These are phyloP conservation scores for Mucor irregularis DNA, from an alignment of 371 early-diverging fungal genomes.

Conservation along the genomic window DNA sequence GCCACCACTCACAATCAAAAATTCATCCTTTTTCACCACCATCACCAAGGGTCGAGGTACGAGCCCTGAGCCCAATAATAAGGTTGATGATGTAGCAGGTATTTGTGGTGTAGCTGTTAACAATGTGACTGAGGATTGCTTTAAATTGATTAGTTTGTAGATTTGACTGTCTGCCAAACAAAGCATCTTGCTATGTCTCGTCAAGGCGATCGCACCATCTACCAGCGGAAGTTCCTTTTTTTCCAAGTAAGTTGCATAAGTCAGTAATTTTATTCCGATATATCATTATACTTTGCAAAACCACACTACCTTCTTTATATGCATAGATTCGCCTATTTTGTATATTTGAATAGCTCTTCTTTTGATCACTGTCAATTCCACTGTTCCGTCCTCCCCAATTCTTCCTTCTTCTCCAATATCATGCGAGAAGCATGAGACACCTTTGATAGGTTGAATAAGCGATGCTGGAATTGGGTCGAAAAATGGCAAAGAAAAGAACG, in stretches of 20 bases:
- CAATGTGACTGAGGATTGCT: constrained; percentile 47
- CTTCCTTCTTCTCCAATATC: constrained; percentile 57
- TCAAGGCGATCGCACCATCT: constrained; percentile 62
- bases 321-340: constrained; percentile 50
- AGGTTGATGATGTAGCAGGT: constrained; percentile 24
- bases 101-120: constrained; percentile 64
- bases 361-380: constrained; percentile 66
- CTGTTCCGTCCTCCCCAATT: constrained; percentile 61
- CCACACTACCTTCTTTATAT: constrained; percentile 56
- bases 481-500: constrained; percentile 66
- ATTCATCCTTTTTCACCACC: constrained; percentile 67
- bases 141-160: constrained; percentile 66
- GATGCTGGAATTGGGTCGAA: constrained; percentile 58
- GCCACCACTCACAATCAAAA: constrained; percentile 67
- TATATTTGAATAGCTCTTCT: constrained; percentile 61
- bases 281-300: neutral
- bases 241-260: too few species aligned
- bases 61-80: constrained; percentile 39
- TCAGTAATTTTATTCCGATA: neutral
- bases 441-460: constrained; percentile 61
- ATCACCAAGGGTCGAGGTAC: constrained; percentile 63
- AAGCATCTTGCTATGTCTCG: constrained; percentile 51
- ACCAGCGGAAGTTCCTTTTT: constrained; percentile 64
- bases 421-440: constrained; percentile 66
- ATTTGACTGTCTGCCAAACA: constrained; percentile 68